A percentile compares a stretch with the other conserved stretches of the same genome.
These are phyloP conservation scores for Pseudogymnoascus sp. DNA, from an alignment of 2,329 filamentous ascomycete genomes.

Conservation along the genomic window DNA sequence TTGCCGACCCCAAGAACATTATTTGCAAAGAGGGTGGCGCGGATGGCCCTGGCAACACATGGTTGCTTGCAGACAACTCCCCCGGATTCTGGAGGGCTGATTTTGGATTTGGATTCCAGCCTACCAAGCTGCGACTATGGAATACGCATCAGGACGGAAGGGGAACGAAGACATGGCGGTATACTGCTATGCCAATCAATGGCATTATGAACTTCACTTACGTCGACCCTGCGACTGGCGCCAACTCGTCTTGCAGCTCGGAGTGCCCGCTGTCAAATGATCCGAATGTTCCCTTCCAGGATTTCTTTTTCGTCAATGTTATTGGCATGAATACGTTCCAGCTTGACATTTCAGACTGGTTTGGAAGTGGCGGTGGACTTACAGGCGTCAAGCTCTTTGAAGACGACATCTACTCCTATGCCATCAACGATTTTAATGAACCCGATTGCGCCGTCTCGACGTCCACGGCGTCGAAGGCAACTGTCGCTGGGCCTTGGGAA, in stretches of 20 bases:
- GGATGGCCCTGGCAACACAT: conserved; percentile 69
- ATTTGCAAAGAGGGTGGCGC: conserved; percentile 65
- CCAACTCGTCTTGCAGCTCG: conserved; percentile 65
- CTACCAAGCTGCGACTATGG: conserved; percentile 77
- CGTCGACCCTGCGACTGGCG: conserved; percentile 62
- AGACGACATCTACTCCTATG: conserved; percentile 77
- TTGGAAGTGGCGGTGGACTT: conserved; percentile 76
- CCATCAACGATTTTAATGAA: conserved; percentile 81
- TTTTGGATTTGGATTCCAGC: conserved; percentile 77
- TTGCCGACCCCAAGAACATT: conserved; percentile 69
- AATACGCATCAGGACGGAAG: conserved; percentile 80
- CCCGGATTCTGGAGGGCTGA: conserved; percentile 76
- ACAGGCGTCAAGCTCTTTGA: conserved; percentile 81
- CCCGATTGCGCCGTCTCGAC: conserved; percentile 64
- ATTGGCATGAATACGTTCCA: conserved; percentile 84
- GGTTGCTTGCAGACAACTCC: conserved; percentile 68
- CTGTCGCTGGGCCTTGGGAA: conserved; percentile 65
- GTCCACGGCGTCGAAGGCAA: conserved; percentile 54
- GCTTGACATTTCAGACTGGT: conserved; percentile 80
- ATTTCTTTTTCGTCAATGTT: conserved; percentile 82
- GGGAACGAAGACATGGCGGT: conserved; percentile 82
- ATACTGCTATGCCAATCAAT: conserved; percentile 73
- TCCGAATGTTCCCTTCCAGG: conserved; percentile 60
- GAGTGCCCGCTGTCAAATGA: conserved; percentile 77
- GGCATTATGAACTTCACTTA: conserved; percentile 97